Evolutionary conservation across 2,329 filamentous ascomycete genomes (phyloP).

Genomic region (Fusarium papillatum): DNA sequence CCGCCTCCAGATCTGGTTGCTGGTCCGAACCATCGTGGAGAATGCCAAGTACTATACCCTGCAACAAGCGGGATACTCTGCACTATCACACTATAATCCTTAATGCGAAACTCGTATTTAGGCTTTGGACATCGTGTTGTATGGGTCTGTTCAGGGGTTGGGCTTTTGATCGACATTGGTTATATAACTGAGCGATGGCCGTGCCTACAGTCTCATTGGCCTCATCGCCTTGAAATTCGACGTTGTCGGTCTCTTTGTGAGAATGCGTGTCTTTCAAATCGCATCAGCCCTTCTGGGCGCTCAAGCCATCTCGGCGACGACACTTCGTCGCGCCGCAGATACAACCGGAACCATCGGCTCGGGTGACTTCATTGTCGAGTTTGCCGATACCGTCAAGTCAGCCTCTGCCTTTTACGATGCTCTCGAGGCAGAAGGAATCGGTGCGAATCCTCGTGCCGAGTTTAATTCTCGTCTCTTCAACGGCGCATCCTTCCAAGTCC

Average conservation of each 20-base stretch:
- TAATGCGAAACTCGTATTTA: slow-evolving; percentile 4
- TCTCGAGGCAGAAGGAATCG: background rate
- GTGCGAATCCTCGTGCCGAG: background rate
- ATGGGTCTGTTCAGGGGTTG: background rate
- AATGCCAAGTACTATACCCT: slow-evolving; percentile 3
- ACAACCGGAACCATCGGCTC: background rate
- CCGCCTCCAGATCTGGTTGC: background rate
- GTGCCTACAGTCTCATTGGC: accelerated
- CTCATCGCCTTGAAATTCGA: background rate
- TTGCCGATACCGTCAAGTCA: background rate
- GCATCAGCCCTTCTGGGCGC: background rate
- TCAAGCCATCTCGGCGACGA: background rate
- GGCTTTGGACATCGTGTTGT: background rate
- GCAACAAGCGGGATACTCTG: background rate
- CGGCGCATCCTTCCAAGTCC: background rate
- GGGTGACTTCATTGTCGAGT: background rate
- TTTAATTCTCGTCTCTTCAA: background rate
- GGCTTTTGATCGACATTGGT: background rate
- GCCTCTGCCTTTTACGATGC: background rate
- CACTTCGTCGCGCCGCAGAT: background rate
- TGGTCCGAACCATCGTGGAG: background rate
- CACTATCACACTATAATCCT: background rate
- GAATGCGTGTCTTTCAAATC: background rate
- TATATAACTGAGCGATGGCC: background rate
- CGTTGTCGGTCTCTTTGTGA: background rate